A percentile compares a stretch with the other conserved stretches of the same genome.
Conservation (phyloP, 2,329 filamentous ascomycete genomes). For the Aotearoamyces nothofagi region DNA sequence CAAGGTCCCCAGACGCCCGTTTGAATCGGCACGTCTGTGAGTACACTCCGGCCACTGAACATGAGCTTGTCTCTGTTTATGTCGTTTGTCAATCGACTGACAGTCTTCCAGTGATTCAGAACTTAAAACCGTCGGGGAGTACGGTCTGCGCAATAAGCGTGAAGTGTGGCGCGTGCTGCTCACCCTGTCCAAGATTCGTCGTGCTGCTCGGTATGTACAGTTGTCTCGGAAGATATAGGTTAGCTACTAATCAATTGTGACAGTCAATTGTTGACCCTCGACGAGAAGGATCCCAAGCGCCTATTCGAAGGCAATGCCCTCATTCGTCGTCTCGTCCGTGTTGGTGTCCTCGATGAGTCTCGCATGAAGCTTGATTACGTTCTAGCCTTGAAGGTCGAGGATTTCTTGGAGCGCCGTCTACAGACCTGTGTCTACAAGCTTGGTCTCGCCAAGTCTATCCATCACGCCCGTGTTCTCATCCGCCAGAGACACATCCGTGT, state of each 20-base stretch:
- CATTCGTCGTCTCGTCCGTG: slow-evolving; percentile 98
- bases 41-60: slow-evolving; percentile 92
- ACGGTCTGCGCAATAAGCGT: slow-evolving; percentile 99
- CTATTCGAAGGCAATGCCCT: slow-evolving; percentile 99
- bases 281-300: slow-evolving; percentile 99
- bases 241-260: slow-evolving; percentile 7
- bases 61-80: slow-evolving; percentile 93
- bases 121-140: slow-evolving; percentile 99
- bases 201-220: slow-evolving; percentile 85
- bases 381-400: slow-evolving; percentile 95
- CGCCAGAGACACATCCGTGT: slow-evolving; percentile 99
- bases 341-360: slow-evolving; percentile 98
- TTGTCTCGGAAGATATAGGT: slow-evolving; percentile 1
- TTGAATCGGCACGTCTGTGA: slow-evolving; percentile 99
- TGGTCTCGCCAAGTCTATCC: slow-evolving; percentile 98
- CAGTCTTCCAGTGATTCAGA: slow-evolving; percentile 77
- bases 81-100: slow-evolving; percentile 70
- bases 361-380: slow-evolving; percentile 99
- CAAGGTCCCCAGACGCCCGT: slow-evolving; percentile 94
- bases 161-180: slow-evolving; percentile 99
- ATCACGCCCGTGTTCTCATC: slow-evolving; percentile 99
- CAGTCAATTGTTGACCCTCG: slow-evolving; percentile 98
- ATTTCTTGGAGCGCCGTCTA: slow-evolving; percentile 99
- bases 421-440: slow-evolving; percentile 99
- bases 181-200: slow-evolving; percentile 99